Percentiles rank a stretch among this genome's conserved stretches.
phyloP scores from a whole-genome alignment of 176 grass and related monocot species.

The Carex parvula region DNA sequence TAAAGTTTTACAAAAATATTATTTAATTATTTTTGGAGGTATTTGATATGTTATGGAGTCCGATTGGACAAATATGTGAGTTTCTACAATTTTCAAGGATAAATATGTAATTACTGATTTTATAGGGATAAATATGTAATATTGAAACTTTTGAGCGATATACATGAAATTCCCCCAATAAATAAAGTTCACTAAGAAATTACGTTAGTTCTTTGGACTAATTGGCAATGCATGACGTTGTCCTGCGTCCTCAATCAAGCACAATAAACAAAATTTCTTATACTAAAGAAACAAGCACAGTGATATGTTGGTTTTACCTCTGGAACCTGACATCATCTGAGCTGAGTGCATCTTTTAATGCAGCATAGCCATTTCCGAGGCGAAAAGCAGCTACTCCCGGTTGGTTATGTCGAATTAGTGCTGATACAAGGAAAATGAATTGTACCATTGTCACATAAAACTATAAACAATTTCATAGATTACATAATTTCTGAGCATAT shows the following conservation, averaged over 20 bases:
- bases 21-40: no score
- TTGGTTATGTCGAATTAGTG: slow-evolving; percentile 80
- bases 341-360: slow-evolving; percentile 67
- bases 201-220: background rate
- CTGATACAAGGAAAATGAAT: slow-evolving; percentile 28
- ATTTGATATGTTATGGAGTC: no score
- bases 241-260: background rate
- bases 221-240: background rate
- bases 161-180: background rate
- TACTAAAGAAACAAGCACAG: background rate
- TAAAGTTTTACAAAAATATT: no score
- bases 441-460: slow-evolving; percentile 4
- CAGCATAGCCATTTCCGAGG: slow-evolving; percentile 84
- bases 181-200: background rate
- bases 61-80: no score
- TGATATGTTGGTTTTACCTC: slow-evolving; percentile 34
- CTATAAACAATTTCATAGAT: background rate
- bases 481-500: background rate
- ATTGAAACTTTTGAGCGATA: no score
- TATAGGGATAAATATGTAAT: no score
- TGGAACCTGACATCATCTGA: slow-evolving; percentile 79
- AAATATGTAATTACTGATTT: no score
- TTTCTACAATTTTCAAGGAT: no score
- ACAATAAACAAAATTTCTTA: background rate
- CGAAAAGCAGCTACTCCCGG: slow-evolving; percentile 70